Base-by-base conservation (phyloP, 345 rosid genomes). In the Kernera saxatilis region DNA sequence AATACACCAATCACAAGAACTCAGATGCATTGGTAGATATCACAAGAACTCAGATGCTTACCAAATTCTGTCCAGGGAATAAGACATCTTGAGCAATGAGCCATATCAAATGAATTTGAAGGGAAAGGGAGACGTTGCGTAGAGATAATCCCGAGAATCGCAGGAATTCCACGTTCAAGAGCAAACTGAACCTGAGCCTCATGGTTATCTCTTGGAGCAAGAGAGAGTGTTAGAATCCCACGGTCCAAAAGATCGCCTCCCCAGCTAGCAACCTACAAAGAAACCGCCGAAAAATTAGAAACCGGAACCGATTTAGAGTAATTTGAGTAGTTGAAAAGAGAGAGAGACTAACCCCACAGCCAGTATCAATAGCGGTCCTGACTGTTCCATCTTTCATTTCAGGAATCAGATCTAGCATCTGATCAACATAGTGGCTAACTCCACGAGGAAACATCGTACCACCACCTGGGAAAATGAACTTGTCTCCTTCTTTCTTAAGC, bases 11-110 rank as follows among this genome's bases (percentile, higher is more conserved):
- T 14, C 13, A 18, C 15, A 12, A 48, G 22, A 46, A 30, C 22
- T 48, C 14, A 19, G 0, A 17, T 19, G 6, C n/a, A n/a, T n/a
- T 18, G 11, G 52, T 43, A 1, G 11, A 27, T 44, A 75, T 27
- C n/a, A 60, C 8, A 40, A 56, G 5, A n/a, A 30, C n/a, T n/a
- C 21, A 46, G 39, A 59, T 19, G 78, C 46, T 81, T 81, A 94
- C 99, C 98, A n/a, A 89, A 94, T 82, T 94, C 99, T 5, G 98
- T 89, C 99, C 99, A 94, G 27, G 99, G 99, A 70, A 94, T 94
- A 70, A 94, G 99, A 82, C 99, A 91, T 80, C 99, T 84, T 17
- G 99, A 94, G 87, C 99, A 94, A 81, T 94, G 99, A 79, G 99
- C 99, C 93, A 94, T 91, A 79, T 94, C 99, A 70, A 94, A 94